These are phyloP conservation scores for Excoecaria cochinchinensis DNA, from an alignment of 345 rosid species.

Conservation along the genomic window DNA sequence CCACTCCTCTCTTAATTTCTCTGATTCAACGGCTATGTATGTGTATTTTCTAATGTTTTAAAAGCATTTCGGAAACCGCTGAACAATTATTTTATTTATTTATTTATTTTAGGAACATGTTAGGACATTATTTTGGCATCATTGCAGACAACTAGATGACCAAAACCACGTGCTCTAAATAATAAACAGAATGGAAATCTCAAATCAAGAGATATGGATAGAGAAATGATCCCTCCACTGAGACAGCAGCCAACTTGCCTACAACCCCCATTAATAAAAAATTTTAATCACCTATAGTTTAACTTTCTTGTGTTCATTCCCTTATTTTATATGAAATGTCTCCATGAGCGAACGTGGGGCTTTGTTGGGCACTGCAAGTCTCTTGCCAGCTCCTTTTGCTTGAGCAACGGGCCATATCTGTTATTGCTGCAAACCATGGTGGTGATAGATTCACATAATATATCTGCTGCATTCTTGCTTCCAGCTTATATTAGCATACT, in stretches of 20 bases:
- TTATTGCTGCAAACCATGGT: neutral
- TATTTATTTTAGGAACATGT: neutral
- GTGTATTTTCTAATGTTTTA: neutral
- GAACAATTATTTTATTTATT: neutral
- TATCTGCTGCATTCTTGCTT: neutral
- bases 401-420: neutral
- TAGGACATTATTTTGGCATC: neutral
- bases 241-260: neutral
- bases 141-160: conserved; percentile 1
- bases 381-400: neutral
- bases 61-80: neutral
- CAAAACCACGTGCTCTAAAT: conserved; percentile 7
- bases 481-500: neutral
- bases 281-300: neutral
- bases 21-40: neutral
- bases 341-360: conserved; percentile 9
- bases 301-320: conserved; percentile 3
- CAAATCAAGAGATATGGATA: conserved; percentile 9
- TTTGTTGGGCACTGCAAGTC: conserved; percentile 15
- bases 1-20: neutral
- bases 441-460: neutral
- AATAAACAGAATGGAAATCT: conserved; percentile 15
- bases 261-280: neutral
- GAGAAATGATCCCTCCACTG: neutral
- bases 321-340: neutral